These are phyloP conservation scores for Agroathelia rolfsii DNA, from an alignment of 1,284 basidiomycete genomes.

Conservation along the genomic window DNA sequence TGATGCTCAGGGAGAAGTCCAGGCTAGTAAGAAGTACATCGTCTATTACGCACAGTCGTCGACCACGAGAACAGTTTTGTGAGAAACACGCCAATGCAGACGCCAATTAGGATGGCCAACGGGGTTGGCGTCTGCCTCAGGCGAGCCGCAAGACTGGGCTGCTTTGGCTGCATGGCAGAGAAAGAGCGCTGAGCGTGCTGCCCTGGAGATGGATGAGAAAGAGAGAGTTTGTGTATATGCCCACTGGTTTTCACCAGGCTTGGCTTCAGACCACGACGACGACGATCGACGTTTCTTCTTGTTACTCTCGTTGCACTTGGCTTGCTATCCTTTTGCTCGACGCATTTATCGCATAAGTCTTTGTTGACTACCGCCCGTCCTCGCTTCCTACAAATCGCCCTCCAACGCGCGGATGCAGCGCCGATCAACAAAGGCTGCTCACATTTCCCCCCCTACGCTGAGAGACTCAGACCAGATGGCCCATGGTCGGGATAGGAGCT, in stretches of 20 bases:
- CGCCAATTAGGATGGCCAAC: slow-evolving; percentile 50
- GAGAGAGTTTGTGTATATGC: no score
- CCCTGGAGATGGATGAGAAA: no score
- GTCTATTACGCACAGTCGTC: slow-evolving; percentile 25
- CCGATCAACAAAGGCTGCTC: slow-evolving; percentile 34
- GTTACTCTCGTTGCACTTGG: no score
- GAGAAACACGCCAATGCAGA: slow-evolving; percentile 56
- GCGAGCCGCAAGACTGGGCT: slow-evolving; percentile 8
- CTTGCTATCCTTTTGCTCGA: no score
- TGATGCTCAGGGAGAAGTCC: slow-evolving; percentile 35
- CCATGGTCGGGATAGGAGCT: no score
- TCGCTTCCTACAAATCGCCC: slow-evolving; percentile 30
- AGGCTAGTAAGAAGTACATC: slow-evolving; percentile 53
- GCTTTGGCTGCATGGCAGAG: slow-evolving; percentile 17
- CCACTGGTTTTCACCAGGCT: no score
- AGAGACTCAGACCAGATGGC: no score
- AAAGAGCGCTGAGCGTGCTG: no score
- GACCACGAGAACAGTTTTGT: slow-evolving; percentile 43
- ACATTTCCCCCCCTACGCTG: slow-evolving; percentile 6
- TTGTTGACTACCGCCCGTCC: no score
- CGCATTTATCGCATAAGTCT: no score
- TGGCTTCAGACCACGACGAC: no score
- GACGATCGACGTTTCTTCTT: no score
- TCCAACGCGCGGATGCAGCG: slow-evolving; percentile 33
- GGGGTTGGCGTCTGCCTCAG: slow-evolving; percentile 35